phyloP scores from a whole-genome alignment of 352 stramenopile genomes.

The Pilasporangium apinafurcum region DNA sequence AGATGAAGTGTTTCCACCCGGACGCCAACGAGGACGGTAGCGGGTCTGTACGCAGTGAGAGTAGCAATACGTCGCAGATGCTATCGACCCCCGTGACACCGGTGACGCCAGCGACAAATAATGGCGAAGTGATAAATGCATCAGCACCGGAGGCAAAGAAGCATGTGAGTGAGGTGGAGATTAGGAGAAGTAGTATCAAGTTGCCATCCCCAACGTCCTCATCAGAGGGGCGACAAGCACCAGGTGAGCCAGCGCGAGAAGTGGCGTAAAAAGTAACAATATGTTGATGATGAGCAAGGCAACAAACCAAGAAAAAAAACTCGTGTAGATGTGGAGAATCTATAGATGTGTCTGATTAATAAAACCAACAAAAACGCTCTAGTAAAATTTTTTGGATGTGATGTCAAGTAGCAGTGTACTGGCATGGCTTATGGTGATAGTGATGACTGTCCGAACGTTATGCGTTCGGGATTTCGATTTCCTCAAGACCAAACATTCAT shows the following conservation, averaged over 20 bases:
- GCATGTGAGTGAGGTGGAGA: not conserved
- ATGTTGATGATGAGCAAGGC: too few species aligned
- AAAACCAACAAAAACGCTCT: too few species aligned
- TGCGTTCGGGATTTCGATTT: too few species aligned
- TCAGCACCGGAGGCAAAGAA: not conserved
- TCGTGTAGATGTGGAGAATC: too few species aligned
- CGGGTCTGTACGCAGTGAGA: conserved; percentile 6
- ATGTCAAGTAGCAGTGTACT: too few species aligned
- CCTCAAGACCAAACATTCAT: too few species aligned
- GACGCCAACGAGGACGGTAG: conserved; percentile 30
- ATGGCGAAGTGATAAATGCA: not conserved
- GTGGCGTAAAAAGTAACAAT: conserved; percentile 6
- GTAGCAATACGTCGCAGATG: conserved; percentile 12
- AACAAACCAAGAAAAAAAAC: too few species aligned
- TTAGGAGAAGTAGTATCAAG: conserved; percentile 8
- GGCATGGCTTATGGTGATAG: too few species aligned
- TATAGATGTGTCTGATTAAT: too few species aligned
- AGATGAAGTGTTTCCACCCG: conserved; percentile 78
- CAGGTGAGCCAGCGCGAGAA: conserved; percentile 38
- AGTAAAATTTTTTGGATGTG: too few species aligned
- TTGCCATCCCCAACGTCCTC: conserved; percentile 8
- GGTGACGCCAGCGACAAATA: conserved; percentile 12
- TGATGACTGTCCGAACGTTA: too few species aligned
- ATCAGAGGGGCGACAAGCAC: conserved; percentile 27
- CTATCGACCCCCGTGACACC: conserved; percentile 29